Conservation (phyloP, 495 filamentous ascomycete genomes). For the Neurospora africana region DNA sequence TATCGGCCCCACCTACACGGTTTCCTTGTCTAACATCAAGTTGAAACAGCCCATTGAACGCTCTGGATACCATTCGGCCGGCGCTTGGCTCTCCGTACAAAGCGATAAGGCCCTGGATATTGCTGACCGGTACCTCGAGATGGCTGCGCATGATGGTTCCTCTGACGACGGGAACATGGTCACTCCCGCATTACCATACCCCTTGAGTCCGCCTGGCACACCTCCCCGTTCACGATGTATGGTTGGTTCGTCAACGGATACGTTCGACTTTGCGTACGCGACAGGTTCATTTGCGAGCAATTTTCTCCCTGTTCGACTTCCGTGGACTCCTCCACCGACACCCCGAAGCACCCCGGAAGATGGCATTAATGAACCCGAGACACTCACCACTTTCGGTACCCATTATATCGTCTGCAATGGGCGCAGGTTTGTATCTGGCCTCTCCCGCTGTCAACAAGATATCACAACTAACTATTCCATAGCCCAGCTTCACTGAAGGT, state of each 20-base stretch:
- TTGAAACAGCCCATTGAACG: not conserved
- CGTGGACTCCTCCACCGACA: conserved; percentile 14
- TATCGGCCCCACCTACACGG: not conserved
- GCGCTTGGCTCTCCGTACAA: not conserved
- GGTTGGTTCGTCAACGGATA: not conserved
- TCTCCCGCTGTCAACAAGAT: not conserved
- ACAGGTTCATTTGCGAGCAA: not conserved
- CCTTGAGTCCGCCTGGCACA: not conserved
- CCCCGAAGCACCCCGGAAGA: not conserved
- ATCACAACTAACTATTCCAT: not conserved
- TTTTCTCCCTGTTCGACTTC: not conserved
- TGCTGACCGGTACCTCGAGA: not conserved
- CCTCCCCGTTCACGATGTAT: not conserved
- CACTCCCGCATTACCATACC: not conserved
- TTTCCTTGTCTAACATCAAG: not conserved
- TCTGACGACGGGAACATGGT: not conserved
- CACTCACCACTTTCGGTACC: not conserved
- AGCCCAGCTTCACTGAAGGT: conserved; percentile 16
- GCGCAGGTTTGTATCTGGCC: conserved; percentile 12
- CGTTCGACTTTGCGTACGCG: not conserved
- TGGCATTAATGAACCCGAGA: not conserved
- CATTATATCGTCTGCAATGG: conserved; percentile 4
- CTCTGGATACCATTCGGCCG: not conserved
- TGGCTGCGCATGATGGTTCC: not conserved
- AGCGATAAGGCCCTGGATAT: not conserved